These are phyloP conservation scores for Zygosaccharomyces sapae DNA, from an alignment of 1,139 yeast species.

Conservation along the genomic window DNA sequence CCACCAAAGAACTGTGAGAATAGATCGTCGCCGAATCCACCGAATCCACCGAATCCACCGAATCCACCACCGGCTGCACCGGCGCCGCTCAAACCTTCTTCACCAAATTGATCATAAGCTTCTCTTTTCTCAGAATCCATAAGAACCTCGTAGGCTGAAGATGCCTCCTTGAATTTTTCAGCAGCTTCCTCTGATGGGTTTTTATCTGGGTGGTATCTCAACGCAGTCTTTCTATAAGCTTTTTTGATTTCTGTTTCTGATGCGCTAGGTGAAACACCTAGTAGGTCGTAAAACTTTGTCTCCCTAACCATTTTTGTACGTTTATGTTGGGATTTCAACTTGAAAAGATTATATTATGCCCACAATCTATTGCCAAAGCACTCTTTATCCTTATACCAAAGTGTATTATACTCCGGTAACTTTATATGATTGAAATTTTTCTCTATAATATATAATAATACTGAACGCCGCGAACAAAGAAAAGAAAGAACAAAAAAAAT, in stretches of 20 bases:
- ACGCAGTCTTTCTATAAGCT: slow-evolving; percentile 90
- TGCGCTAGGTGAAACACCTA: slow-evolving; percentile 79
- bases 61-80: slow-evolving; percentile 42
- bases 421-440: not conserved
- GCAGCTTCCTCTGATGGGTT: slow-evolving; percentile 87
- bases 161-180: slow-evolving; percentile 89
- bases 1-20: slow-evolving; percentile 90
- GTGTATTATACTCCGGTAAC: no score
- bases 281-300: slow-evolving; percentile 76
- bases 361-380: not conserved
- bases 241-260: slow-evolving; percentile 82
- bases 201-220: slow-evolving; percentile 95
- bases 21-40: slow-evolving; percentile 72
- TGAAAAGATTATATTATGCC: not conserved
- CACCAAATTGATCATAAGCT: slow-evolving; percentile 84
- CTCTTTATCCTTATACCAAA: no score
- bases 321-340: slow-evolving; percentile 11
- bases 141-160: slow-evolving; percentile 85
- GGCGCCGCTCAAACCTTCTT: slow-evolving; percentile 80
- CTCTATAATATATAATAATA: slow-evolving; percentile 1
- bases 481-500: not conserved
- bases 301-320: slow-evolving; percentile 72
- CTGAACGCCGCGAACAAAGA: not conserved
- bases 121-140: slow-evolving; percentile 87
- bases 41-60: slow-evolving; percentile 50